Conservation (phyloP, 345 rosid species). For the Salix arbutifolia region DNA sequence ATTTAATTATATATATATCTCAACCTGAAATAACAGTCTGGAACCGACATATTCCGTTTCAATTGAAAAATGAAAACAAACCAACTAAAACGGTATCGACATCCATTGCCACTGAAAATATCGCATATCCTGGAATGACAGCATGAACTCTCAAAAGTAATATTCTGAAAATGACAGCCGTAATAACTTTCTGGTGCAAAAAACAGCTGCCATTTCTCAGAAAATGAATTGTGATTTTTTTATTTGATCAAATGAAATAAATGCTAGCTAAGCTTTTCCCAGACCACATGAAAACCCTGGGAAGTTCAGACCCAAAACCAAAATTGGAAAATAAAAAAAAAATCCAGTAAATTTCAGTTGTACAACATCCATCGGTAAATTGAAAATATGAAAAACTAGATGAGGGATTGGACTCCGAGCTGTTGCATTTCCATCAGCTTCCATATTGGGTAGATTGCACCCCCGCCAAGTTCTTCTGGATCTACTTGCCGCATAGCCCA, state of each 20-base stretch:
- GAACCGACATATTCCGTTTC: too few species aligned
- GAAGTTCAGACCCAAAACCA: background rate
- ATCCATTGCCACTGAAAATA: background rate
- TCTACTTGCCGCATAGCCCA: conserved; percentile 99
- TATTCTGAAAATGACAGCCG: background rate
- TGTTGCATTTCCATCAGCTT: conserved; percentile 72
- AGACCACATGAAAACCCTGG: conserved; percentile 17
- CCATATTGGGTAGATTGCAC: conserved; percentile 83
- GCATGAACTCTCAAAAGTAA: background rate
- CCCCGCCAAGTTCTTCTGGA: conserved; percentile 81
- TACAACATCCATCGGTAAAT: background rate
- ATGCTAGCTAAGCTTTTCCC: conserved; percentile 9
- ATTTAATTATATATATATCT: too few species aligned
- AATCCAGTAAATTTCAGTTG: background rate
- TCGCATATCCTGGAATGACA: background rate
- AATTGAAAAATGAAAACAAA: too few species aligned
- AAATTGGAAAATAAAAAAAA: background rate
- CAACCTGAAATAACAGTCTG: rapidly evolving
- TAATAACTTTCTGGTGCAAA: background rate
- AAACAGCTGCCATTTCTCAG: background rate
- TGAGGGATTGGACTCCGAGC: conserved; percentile 71
- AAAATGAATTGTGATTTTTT: background rate
- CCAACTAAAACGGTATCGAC: too few species aligned
- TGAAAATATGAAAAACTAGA: conserved; percentile 27
- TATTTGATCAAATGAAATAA: background rate